Percentiles rank a stretch among this genome's conserved stretches.
Evolutionary conservation across 192 early-diverging fungal species (phyloP).

Genomic region (Allomyces arbusculus): DNA sequence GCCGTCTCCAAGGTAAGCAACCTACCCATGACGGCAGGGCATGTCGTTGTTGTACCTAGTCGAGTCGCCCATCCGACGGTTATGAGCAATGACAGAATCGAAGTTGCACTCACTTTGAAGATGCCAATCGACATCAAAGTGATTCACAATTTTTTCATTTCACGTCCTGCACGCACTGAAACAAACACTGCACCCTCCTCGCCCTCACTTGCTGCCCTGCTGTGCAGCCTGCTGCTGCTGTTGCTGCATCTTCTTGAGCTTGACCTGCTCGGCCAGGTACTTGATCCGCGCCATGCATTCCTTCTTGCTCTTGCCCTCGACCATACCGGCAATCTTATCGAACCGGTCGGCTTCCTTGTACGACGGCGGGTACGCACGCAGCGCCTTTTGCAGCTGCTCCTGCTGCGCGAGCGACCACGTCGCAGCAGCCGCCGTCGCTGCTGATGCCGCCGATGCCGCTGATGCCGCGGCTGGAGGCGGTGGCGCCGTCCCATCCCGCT

Average conservation of each 20-base stretch:
- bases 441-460: background rate
- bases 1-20: no score
- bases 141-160: no score
- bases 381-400: constrained; percentile 26
- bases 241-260: constrained; percentile 11
- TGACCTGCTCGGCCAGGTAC: constrained; percentile 23
- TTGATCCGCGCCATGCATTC: constrained; percentile 43
- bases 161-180: no score
- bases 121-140: no score
- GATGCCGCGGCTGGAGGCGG: background rate
- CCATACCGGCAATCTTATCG: constrained; percentile 36
- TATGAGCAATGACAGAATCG: no score
- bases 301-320: constrained; percentile 36
- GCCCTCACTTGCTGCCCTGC: no score
- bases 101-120: no score
- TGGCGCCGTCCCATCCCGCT: background rate
- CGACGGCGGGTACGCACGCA: constrained; percentile 32
- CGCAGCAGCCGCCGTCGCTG: background rate
- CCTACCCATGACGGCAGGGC: no score
- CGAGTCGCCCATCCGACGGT: no score
- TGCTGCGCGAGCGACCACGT: constrained; percentile 33
- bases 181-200: no score
- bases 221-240: no score
- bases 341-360: constrained; percentile 38
- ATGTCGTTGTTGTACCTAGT: no score